Conservation (phyloP, 2,329 filamentous ascomycete species). For the Alternaria panax region DNA sequence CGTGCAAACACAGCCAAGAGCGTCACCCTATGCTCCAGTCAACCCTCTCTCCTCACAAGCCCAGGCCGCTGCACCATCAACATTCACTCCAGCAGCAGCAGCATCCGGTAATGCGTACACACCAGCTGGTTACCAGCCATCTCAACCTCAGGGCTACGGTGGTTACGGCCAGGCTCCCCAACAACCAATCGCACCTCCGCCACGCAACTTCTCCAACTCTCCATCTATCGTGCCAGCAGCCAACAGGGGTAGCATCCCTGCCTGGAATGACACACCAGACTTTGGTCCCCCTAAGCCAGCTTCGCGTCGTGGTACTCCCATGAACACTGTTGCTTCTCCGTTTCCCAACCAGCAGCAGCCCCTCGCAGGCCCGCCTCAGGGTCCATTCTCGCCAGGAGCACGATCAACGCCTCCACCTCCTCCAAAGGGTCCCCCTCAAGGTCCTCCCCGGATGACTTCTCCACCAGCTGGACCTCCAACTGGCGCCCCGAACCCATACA, state of each 20-base stretch:
- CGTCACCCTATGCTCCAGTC: conserved; percentile 33
- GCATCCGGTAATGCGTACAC: conserved; percentile 52
- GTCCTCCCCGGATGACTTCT: conserved; percentile 67
- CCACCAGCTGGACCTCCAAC: conserved; percentile 66
- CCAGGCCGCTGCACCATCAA: conserved; percentile 31
- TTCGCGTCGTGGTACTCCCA: conserved; percentile 76
- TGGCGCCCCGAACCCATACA: conserved; percentile 66
- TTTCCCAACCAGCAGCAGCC: conserved; percentile 70
- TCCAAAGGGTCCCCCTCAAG: conserved; percentile 71
- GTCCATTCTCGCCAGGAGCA: conserved; percentile 64
- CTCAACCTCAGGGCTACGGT: conserved; percentile 55
- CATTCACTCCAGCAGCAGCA: conserved; percentile 19
- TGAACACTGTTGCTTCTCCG: conserved; percentile 74
- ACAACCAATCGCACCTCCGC: conserved; percentile 63
- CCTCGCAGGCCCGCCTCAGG: conserved; percentile 64
- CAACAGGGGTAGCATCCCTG: conserved; percentile 73
- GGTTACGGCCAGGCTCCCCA: conserved; percentile 54
- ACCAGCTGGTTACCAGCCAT: conserved; percentile 62
- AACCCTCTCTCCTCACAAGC: conserved; percentile 42
- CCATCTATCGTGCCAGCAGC: conserved; percentile 68
- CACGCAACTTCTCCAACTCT: conserved; percentile 72
- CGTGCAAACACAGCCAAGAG: conserved; percentile 35
- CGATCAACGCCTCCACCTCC: conserved; percentile 77
- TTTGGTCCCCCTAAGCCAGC: conserved; percentile 72
- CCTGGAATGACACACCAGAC: conserved; percentile 95